Percentiles rank a stretch among this genome's conserved stretches.
phyloP scores from a whole-genome alignment of 1,284 basidiomycete species.

The Trichosporon coremiiforme region DNA sequence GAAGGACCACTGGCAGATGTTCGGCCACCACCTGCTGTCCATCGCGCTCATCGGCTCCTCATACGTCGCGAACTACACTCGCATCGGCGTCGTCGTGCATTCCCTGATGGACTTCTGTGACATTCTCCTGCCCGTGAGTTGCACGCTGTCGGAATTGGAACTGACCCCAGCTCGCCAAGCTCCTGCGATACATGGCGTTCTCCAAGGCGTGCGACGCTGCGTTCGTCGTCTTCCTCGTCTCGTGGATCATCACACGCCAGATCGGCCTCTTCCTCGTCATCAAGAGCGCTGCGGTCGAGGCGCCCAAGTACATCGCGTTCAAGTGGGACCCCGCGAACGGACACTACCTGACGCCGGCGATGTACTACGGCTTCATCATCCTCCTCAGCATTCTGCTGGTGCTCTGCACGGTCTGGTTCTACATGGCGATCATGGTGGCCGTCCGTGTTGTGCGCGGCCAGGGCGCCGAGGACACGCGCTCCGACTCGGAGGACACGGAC shows the following conservation, averaged over 20 bases:
- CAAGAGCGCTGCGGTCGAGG: constrained; percentile 63
- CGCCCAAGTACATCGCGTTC: constrained; percentile 60
- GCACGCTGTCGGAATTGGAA: too few relatives aligned
- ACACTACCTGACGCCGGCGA: constrained; percentile 62
- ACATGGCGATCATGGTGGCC: constrained; percentile 78
- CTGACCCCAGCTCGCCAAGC: constrained; percentile 75
- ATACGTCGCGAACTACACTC: constrained; percentile 81
- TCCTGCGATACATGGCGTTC: constrained; percentile 79
- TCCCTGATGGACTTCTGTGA: constrained; percentile 92
- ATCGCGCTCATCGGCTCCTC: constrained; percentile 73
- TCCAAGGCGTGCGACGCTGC: constrained; percentile 71
- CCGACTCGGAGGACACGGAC: constrained; percentile 69
- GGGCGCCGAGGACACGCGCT: constrained; percentile 80
- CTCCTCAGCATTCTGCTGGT: constrained; percentile 65
- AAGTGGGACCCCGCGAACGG: constrained; percentile 66
- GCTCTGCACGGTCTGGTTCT: constrained; percentile 81
- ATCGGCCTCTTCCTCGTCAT: constrained; percentile 73
- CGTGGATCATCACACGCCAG: constrained; percentile 88
- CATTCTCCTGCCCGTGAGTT: constrained; percentile 81
- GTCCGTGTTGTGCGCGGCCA: constrained; percentile 74
- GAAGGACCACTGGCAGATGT: constrained; percentile 95
- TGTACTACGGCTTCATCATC: constrained; percentile 61
- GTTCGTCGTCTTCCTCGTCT: constrained; percentile 79
- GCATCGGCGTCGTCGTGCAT: constrained; percentile 84
- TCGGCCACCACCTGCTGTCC: constrained; percentile 91